A percentile compares a stretch with the other conserved stretches of the same genome.
Conservation (phyloP, 495 filamentous ascomycete genomes). For the Aspergillus indologenus region DNA sequence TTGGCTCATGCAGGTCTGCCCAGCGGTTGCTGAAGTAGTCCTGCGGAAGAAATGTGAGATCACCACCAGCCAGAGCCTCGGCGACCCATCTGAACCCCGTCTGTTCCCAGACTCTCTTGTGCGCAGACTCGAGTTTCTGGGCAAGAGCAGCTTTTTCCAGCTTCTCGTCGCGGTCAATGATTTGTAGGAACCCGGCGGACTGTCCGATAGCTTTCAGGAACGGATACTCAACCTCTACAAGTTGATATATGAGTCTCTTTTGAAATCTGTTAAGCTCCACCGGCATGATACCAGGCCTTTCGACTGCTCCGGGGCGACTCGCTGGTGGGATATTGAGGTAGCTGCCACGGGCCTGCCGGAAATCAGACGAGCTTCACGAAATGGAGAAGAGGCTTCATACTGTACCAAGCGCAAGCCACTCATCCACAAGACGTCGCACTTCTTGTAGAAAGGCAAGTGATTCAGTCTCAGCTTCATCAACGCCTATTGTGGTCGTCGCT, state of each 20-base stretch:
- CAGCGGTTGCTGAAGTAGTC: constrained; percentile 33
- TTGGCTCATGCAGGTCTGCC: constrained; percentile 36
- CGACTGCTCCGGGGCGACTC: neutral
- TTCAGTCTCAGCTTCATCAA: constrained; percentile 52
- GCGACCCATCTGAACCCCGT: constrained; percentile 68
- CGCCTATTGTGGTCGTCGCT: constrained; percentile 36
- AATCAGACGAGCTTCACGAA: constrained; percentile 6
- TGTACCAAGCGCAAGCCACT: constrained; percentile 40
- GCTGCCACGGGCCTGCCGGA: constrained; percentile 17
- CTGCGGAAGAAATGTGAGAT: constrained; percentile 50
- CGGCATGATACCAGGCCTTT: constrained; percentile 12
- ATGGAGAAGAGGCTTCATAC: constrained; percentile 15
- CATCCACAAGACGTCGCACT: constrained; percentile 40
- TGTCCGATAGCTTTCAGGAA: constrained; percentile 45
- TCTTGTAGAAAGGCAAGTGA: constrained; percentile 54
- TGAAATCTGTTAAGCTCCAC: constrained; percentile 48
- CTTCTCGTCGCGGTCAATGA: constrained; percentile 47
- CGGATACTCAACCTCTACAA: constrained; percentile 63
- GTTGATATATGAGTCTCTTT: constrained; percentile 64
- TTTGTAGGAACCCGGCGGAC: constrained; percentile 46
- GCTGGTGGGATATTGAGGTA: constrained; percentile 35
- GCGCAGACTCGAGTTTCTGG: constrained; percentile 32
- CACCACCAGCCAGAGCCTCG: constrained; percentile 62
- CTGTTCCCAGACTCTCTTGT: constrained; percentile 43
- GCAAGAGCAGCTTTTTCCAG: constrained; percentile 44